Conservation (phyloP, 2,329 filamentous ascomycete genomes). For the Magnaporthiopsis incrustans region DNA sequence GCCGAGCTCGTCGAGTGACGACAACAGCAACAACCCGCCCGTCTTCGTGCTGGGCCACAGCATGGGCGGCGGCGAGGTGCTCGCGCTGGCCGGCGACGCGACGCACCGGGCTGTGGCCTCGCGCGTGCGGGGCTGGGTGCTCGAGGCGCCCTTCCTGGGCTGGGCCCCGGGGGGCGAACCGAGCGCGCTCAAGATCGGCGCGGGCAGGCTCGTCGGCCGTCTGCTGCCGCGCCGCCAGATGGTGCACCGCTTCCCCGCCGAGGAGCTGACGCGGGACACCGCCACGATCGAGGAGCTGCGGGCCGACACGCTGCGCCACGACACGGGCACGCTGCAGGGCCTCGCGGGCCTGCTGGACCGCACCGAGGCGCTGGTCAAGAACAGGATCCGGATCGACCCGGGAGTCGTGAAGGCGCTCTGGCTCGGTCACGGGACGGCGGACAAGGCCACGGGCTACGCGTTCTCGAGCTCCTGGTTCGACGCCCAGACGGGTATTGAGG, state of each 20-base stretch:
- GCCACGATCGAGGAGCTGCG: constrained; percentile 51
- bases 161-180: constrained; percentile 61
- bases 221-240: constrained; percentile 62
- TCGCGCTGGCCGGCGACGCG: constrained; percentile 49
- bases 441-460: constrained; percentile 59
- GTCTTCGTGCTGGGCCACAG: constrained; percentile 84
- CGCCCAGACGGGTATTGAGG: constrained; percentile 42
- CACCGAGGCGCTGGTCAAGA: constrained; percentile 49
- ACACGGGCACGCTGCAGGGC: constrained; percentile 76
- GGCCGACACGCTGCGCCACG: constrained; percentile 66
- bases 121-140: constrained; percentile 63
- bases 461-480: constrained; percentile 59
- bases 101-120: constrained; percentile 39
- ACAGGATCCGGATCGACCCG: constrained; percentile 42
- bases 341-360: constrained; percentile 71
- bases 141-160: constrained; percentile 72
- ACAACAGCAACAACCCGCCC: constrained; percentile 36
- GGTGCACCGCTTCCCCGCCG: constrained; percentile 54
- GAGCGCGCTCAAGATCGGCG: constrained; percentile 49
- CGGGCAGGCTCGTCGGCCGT: constrained; percentile 59
- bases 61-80: constrained; percentile 77
- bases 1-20: constrained; percentile 5
- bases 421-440: constrained; percentile 68
- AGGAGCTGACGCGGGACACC: constrained; percentile 59
- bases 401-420: constrained; percentile 54